A percentile compares a stretch with the other conserved stretches of the same genome.
Evolutionary conservation across 1,284 basidiomycete species (phyloP).

Genomic region (Coniophora puteana): DNA sequence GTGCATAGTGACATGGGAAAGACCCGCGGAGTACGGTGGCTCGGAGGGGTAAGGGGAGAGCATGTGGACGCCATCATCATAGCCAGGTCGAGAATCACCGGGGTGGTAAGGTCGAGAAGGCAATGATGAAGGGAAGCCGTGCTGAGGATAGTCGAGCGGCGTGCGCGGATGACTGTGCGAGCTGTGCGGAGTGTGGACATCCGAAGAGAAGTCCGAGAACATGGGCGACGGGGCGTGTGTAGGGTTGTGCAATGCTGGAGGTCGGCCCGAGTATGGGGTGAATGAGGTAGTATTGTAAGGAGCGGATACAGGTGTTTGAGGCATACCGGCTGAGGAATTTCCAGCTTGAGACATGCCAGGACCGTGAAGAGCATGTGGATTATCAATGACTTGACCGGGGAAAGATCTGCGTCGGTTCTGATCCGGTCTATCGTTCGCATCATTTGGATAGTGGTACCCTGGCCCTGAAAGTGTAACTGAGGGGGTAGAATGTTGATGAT

Average conservation of each 20-base stretch:
- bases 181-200: constrained; percentile 8
- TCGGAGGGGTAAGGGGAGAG: constrained; percentile 10
- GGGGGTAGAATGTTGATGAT: constrained; percentile 39
- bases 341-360: constrained; percentile 8
- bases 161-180: constrained; percentile 12
- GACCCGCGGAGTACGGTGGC: constrained; percentile 6
- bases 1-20: constrained; percentile 10
- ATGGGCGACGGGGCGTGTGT: constrained; percentile 14
- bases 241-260: constrained; percentile 4
- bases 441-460: constrained; percentile 15
- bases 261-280: constrained; percentile 13
- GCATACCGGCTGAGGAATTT: constrained; percentile 9
- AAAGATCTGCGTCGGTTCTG: constrained; percentile 16
- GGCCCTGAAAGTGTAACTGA: constrained; percentile 16
- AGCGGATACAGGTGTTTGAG: constrained; percentile 9
- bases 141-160: constrained; percentile 9
- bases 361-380: constrained; percentile 13
- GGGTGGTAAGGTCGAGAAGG: constrained; percentile 20
- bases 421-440: constrained; percentile 6
- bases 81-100: constrained; percentile 11
- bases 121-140: constrained; percentile 11
- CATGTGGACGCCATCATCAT: constrained; percentile 6
- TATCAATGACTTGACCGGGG: constrained; percentile 7
- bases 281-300: constrained; percentile 11
- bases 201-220: constrained; percentile 17